Evolutionary conservation across 2,329 filamentous ascomycete genomes (phyloP).

Genomic region (Diaporthe sp.): DNA sequence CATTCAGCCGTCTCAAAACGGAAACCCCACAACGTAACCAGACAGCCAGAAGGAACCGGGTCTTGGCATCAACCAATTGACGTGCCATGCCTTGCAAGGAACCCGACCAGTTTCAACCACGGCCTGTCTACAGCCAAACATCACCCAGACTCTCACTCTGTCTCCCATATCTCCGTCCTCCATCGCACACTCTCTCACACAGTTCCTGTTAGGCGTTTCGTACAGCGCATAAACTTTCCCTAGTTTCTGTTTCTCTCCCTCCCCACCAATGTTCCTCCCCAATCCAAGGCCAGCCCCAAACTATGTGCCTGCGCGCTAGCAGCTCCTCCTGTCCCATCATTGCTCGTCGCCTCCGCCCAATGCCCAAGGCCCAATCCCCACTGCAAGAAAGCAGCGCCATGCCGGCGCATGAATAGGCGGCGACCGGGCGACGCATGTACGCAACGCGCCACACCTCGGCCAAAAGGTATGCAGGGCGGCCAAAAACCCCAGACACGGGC

Average conservation of each 20-base stretch:
- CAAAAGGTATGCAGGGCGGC: background rate
- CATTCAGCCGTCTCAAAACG: background rate
- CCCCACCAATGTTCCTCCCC: background rate
- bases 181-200: background rate
- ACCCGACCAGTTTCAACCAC: slow-evolving; percentile 16
- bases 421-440: background rate
- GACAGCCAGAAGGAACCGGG: background rate
- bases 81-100: slow-evolving; percentile 5
- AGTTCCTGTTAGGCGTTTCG: slow-evolving; percentile 26
- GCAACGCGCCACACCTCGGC: slow-evolving; percentile 27
- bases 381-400: slow-evolving; percentile 2
- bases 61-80: slow-evolving; percentile 11
- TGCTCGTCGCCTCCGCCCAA: background rate
- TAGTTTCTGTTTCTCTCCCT: slow-evolving; percentile 19
- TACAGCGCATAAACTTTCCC: slow-evolving; percentile 9
- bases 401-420: slow-evolving; percentile 31
- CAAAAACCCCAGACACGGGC: background rate
- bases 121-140: slow-evolving; percentile 13
- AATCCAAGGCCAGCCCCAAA: slow-evolving; percentile 12
- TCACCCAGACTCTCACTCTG: background rate
- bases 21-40: slow-evolving; percentile 18
- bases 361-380: background rate
- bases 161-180: background rate
- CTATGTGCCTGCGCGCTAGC: background rate
- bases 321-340: background rate